Base-by-base conservation (phyloP, 768 basidiomycete genomes). In the Rhodotorula toruloides region DNA sequence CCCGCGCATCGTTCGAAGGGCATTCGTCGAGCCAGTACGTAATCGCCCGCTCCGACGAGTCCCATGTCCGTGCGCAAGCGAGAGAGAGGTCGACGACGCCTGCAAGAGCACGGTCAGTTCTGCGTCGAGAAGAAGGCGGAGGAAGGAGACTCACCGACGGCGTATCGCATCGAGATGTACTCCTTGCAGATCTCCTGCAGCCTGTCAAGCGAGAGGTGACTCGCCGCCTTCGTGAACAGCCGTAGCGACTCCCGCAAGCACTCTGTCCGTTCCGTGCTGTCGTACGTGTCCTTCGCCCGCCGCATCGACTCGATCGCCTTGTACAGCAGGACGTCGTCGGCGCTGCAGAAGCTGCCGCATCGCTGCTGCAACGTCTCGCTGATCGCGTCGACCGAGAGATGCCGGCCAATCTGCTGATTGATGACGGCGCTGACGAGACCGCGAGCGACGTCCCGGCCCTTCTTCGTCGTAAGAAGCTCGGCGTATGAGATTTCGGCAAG, bases 351-450 rank as follows among this genome's bases (percentile, higher is more conserved):
- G 21, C 92, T 90, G 4, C 94, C 93, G 72, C 96, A 99, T 76
- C 91, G 83, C 73, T 89, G 86, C 75, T 98, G 94, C 44, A 99
- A 79, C 48, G 92, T 86, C 74, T 97, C 92, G 76, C 91, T 94
- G 77, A 99, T 89, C 11, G 91, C 89, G 77, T 99, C 96, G 69
- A 99, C 90, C 92, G 94, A 91, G 57, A 92, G 89, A 76, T 98
- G 92, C 76, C 94, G 91, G 29, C 90, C 90, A 72, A 98, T 98
- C 77, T 99, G 96, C 76, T 94, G 91, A 77, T 99, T 90, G 72
- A 99, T 98, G 71, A 99, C 85, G 39, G 93, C 87, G 69, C 94
- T 98, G 17, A 98, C 93, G 46, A 99, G 79, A 19, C 87, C 87
- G 70, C 90, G 83, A 14, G 96, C 94, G 31, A 87, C 84, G n/a